These are phyloP conservation scores for Penicillium janthinellum DNA, from an alignment of 2,329 filamentous ascomycete species.

Conservation along the genomic window DNA sequence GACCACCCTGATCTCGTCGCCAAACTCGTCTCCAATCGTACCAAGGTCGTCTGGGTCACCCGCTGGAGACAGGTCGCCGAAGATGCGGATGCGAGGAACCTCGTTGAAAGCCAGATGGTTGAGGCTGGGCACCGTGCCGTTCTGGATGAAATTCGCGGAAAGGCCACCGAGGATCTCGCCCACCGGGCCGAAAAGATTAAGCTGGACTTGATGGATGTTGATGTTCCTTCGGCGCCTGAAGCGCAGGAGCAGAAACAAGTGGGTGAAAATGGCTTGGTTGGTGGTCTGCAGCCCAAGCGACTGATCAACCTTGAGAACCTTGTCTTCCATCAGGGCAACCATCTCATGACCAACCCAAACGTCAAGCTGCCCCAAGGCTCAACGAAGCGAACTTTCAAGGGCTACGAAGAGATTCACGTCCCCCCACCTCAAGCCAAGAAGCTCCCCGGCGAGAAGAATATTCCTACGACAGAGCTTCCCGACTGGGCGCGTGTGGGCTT, in stretches of 20 bases:
- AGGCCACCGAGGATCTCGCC: slow-evolving; percentile 58
- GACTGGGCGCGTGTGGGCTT: slow-evolving; percentile 91
- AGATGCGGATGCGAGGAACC: slow-evolving; percentile 69
- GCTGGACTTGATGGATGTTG: slow-evolving; percentile 80
- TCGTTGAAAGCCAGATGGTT: slow-evolving; percentile 86
- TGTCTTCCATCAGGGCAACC: slow-evolving; percentile 95
- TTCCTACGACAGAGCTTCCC: slow-evolving; percentile 84
- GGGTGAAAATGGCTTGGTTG: slow-evolving; percentile 68
- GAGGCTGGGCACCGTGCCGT: slow-evolving; percentile 85
- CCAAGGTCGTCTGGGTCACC: slow-evolving; percentile 95
- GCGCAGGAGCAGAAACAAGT: slow-evolving; percentile 56
- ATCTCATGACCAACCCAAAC: slow-evolving; percentile 98
- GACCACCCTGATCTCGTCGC: slow-evolving; percentile 92
- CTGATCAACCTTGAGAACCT: slow-evolving; percentile 94
- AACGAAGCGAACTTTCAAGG: slow-evolving; percentile 93
- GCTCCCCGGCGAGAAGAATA: slow-evolving; percentile 76
- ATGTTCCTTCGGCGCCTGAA: slow-evolving; percentile 64
- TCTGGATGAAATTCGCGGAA: slow-evolving; percentile 82
- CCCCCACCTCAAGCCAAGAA: slow-evolving; percentile 86
- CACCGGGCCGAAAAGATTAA: slow-evolving; percentile 77
- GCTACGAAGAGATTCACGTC: slow-evolving; percentile 97
- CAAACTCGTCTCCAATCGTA: slow-evolving; percentile 85
- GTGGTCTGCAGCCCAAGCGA: slow-evolving; percentile 82
- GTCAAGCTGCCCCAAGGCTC: slow-evolving; percentile 92
- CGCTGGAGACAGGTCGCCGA: slow-evolving; percentile 80